Conservation (phyloP, 345 rosid genomes). For the Syzygium aqueum region DNA sequence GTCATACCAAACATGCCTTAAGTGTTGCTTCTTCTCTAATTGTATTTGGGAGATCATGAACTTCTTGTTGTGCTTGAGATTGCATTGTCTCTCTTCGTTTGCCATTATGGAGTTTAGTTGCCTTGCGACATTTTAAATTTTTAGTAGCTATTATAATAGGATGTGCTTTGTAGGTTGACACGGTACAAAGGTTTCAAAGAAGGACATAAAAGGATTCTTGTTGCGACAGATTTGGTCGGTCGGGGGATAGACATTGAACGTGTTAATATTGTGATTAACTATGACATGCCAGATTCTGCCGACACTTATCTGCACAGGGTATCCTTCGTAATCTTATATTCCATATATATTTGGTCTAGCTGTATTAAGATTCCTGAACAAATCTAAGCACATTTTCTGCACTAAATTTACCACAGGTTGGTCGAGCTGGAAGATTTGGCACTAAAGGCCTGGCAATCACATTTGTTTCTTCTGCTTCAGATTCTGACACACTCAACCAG, state of each 20-base stretch:
- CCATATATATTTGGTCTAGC: not conserved
- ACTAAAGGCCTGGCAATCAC: slow-evolving; percentile 98
- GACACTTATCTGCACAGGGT: slow-evolving; percentile 99
- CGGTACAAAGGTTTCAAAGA: slow-evolving; percentile 98
- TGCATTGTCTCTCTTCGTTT: not conserved
- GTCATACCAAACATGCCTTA: not conserved
- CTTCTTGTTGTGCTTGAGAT: not conserved
- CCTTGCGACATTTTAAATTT: not conserved
- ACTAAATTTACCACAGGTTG: slow-evolving; percentile 41
- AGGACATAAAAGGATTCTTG: slow-evolving; percentile 96
- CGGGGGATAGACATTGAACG: slow-evolving; percentile 98
- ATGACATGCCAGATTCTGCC: slow-evolving; percentile 99
- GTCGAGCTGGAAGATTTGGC: slow-evolving; percentile 99
- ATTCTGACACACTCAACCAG: slow-evolving; percentile 93
- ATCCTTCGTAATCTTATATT: not conserved
- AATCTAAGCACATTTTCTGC: not conserved
- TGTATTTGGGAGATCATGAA: not conserved
- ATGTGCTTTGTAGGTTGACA: slow-evolving; percentile 45
- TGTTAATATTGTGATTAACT: slow-evolving; percentile 95
- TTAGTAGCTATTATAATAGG: not conserved
- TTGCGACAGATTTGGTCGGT: slow-evolving; percentile 94
- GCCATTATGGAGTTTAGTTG: not conserved
- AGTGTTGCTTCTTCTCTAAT: not conserved
- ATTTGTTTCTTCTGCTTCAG: slow-evolving; percentile 84
- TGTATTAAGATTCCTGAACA: not conserved